phyloP scores from a whole-genome alignment of 139 green algal genomes.

The Tetradesmus obliquus region DNA sequence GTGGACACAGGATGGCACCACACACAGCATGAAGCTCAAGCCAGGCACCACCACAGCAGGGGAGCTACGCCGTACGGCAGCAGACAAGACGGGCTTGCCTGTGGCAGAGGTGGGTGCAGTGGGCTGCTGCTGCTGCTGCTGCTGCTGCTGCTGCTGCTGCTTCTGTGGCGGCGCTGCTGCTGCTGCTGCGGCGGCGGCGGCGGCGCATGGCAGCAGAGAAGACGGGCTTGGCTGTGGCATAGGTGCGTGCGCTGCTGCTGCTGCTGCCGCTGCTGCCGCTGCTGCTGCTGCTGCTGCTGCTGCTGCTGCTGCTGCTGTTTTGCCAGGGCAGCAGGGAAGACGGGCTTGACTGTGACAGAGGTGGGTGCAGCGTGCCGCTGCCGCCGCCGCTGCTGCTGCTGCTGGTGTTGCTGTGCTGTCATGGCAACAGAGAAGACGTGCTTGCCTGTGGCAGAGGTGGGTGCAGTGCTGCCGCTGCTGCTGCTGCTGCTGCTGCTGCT shows the following conservation, averaged over 20 bases:
- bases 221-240: no score
- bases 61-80: neutral
- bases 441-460: no score
- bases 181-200: neutral
- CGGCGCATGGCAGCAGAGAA: no score
- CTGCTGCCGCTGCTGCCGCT: no score
- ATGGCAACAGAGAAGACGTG: no score
- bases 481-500: neutral
- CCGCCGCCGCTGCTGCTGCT: neutral
- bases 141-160: neutral
- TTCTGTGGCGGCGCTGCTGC: slow-evolving; percentile 1
- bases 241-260: neutral
- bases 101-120: neutral
- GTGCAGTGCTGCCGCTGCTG: no score
- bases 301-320: neutral
- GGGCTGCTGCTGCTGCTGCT: neutral
- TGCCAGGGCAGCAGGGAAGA: neutral
- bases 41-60: neutral
- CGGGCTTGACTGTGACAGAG: no score
- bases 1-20: neutral
- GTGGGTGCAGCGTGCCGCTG: neutral
- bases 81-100: neutral
- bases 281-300: no score
- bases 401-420: neutral
- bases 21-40: neutral